Base-by-base conservation (phyloP, 2,329 filamentous ascomycete species). In the Arachnomyces sp. region DNA sequence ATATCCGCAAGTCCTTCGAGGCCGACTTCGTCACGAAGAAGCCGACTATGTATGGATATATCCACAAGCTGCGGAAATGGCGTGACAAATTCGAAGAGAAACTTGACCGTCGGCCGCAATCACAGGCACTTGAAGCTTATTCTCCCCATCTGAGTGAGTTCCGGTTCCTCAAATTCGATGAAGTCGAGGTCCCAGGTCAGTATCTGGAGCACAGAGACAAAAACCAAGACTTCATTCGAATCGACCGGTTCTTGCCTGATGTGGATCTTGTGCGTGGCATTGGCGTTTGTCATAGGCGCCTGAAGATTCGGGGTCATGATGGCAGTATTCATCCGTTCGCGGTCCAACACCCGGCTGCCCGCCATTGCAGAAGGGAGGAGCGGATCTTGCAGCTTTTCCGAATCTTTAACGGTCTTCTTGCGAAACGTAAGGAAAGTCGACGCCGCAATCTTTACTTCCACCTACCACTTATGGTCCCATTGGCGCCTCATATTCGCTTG, bases 151-250 rank as follows among this genome's bases (percentile, higher is more conserved):
- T 99, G 32, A 95, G 87, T 65, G 92, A 96, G 59, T 98, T 98
- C 73, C 78, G 87, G 30, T 98, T 95, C 71, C 82, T 92, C 61
- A 96, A 95, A 62, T 95, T 98, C 52, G 92, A 99, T 56, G 93
- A 98, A 54, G 90, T 99, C 9, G 92, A 99, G 64, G 80, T 99
- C 28, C 93, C 93, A 3, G 92, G 92, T 1, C 92, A 99, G 60
- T 99, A 99, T 62, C 70, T 95, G 47, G 82, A 94, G 59, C 92
- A 95, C 67, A 93, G 92, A 63, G 93, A 99, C 56, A 98, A 96
- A 76, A 98, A 98, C 62, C 88, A 94, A 54, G 92, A 98, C 61
- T 98, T 99, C 59, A 83, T 98, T 50, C 84, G 89, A 34, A 96
- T 98, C 50, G 93, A 98, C 61, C 84, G 90, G 16, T 98, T 98